A percentile compares a stretch with the other conserved stretches of the same genome.
Evolutionary conservation across 2,329 filamentous ascomycete species (phyloP).

Genomic region (Talaromyces sp.): DNA sequence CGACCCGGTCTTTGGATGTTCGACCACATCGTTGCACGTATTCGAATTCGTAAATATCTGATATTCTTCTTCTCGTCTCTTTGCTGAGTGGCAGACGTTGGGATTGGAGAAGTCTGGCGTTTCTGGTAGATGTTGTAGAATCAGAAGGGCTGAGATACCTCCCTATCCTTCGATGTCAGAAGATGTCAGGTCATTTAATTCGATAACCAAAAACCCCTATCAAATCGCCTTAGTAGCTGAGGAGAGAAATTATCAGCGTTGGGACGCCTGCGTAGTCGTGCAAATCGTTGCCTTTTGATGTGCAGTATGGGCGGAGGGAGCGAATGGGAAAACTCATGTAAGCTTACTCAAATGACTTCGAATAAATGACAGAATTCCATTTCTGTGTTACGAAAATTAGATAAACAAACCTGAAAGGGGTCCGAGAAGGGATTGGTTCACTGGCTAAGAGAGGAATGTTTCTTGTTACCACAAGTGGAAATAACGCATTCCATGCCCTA

Average conservation of each 20-base stretch:
- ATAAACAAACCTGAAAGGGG: background rate
- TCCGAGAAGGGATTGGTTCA: background rate
- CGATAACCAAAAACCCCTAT: too few species aligned
- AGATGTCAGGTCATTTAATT: background rate
- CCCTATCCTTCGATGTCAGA: background rate
- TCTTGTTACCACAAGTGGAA: background rate
- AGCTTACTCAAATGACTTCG: background rate
- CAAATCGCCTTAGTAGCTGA: background rate
- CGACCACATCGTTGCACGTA: background rate
- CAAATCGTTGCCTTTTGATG: background rate
- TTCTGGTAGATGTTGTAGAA: background rate
- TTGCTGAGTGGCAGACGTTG: background rate
- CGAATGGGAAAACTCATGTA: background rate
- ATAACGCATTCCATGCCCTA: slow-evolving; percentile 1
- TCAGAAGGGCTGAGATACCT: background rate
- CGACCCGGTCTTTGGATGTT: background rate
- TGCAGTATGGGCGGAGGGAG: too few species aligned
- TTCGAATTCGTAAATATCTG: too few species aligned
- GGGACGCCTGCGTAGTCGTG: background rate
- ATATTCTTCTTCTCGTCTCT: background rate
- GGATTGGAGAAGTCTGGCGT: background rate
- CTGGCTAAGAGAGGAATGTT: background rate
- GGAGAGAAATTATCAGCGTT: background rate
- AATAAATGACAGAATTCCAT: background rate
- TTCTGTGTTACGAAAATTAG: too few species aligned